A percentile compares a stretch with the other conserved stretches of the same genome.
phyloP scores from a whole-genome alignment of 345 rosid species.

The Odontarrhena argentea region DNA sequence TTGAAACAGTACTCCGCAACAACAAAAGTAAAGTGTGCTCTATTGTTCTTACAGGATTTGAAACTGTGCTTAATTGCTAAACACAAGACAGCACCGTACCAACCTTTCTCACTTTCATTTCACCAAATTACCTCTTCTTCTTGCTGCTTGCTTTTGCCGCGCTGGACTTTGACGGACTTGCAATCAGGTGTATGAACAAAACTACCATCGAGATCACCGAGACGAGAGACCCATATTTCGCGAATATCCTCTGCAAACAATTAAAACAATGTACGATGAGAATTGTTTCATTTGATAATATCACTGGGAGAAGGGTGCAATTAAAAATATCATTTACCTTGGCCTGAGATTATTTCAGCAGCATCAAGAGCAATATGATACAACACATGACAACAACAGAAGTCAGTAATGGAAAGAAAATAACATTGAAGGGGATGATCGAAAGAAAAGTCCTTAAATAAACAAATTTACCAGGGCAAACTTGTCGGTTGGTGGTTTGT shows the following conservation, averaged over 20 bases:
- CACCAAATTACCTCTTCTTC: conserved; percentile 69
- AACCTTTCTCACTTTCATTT: conserved; percentile 17
- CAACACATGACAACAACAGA: conserved; percentile 33
- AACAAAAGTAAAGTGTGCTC: conserved; percentile 33
- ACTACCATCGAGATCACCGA: conserved; percentile 77
- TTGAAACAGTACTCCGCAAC: conserved; percentile 25
- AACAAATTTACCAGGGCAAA: conserved; percentile 60
- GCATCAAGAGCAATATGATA: conserved; percentile 40
- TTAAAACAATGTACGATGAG: conserved; percentile 13
- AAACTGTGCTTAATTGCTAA: conserved; percentile 34
- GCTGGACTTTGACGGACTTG: conserved; percentile 68
- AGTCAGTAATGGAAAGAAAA: conserved; percentile 20
- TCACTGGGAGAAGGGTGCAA: conserved; percentile 8
- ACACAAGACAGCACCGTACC: conserved; percentile 29
- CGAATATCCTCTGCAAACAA: conserved; percentile 77
- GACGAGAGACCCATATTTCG: conserved; percentile 77
- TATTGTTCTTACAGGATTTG: conserved; percentile 32
- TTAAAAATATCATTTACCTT: conserved; percentile 58
- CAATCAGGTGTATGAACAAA: conserved; percentile 67
- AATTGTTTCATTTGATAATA: background rate
- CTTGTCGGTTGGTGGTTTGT: conserved; percentile 67
- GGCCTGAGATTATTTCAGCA: conserved; percentile 55
- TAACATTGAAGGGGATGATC: background rate
- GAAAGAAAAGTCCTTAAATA: conserved; percentile 3
- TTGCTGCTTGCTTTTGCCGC: conserved; percentile 74